Evolutionary conservation across 768 basidiomycete species (phyloP).

Genomic region (Lentinula detonsa): DNA sequence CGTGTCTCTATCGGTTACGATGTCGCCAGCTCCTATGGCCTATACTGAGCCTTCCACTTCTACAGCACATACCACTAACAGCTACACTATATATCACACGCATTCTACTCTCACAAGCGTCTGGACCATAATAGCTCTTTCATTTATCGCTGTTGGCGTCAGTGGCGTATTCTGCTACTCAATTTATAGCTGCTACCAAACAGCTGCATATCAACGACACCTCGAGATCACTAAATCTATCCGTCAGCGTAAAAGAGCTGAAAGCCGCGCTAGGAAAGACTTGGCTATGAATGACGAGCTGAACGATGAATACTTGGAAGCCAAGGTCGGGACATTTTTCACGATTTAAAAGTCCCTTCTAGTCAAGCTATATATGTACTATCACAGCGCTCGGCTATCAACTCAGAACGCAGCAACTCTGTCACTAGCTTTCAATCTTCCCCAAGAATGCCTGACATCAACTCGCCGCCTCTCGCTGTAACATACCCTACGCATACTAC

Average conservation of each 20-base stretch:
- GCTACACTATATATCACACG: neutral
- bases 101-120: neutral
- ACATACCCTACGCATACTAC: neutral
- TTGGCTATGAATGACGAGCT: neutral
- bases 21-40: neutral
- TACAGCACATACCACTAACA: neutral
- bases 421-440: neutral
- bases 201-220: neutral
- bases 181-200: neutral
- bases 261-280: neutral
- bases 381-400: neutral
- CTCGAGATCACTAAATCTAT: neutral
- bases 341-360: neutral
- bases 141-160: neutral
- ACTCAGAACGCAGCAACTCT: neutral
- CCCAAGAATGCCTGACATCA: neutral
- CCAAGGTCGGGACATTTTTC: neutral
- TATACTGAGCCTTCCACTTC: neutral
- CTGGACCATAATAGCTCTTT: slow-evolving; percentile 1
- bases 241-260: neutral
- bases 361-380: neutral
- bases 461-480: neutral
- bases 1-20: neutral
- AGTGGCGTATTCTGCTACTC: neutral
- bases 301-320: neutral